A percentile compares a stretch with the other conserved stretches of the same genome.
Evolutionary conservation across 2,329 filamentous ascomycete genomes (phyloP).

Genomic region (Celoporthe dispersa): DNA sequence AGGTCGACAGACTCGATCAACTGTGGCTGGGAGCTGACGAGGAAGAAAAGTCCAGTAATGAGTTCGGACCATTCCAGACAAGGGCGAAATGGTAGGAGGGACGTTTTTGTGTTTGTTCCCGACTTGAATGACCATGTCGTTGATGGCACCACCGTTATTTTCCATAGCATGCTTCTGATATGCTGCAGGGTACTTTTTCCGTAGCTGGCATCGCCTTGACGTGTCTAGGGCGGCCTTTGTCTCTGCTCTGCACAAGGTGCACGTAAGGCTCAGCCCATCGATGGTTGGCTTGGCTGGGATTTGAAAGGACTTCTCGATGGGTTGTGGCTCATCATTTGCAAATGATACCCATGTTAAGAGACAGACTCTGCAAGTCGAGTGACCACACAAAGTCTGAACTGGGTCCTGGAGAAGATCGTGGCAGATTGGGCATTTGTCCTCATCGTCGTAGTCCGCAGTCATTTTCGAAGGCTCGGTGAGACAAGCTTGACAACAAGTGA

Average conservation of each 20-base stretch:
- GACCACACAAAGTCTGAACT: constrained; percentile 1
- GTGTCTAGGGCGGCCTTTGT: not conserved
- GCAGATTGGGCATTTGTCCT: constrained; percentile 19
- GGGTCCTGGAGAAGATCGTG: constrained; percentile 5
- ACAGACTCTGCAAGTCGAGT: constrained; percentile 13
- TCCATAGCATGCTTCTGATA: not conserved
- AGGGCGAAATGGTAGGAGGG: constrained; percentile 15
- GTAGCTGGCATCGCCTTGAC: not conserved
- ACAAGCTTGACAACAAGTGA: not conserved
- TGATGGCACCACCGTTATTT: not conserved
- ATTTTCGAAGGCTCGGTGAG: not conserved
- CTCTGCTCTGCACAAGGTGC: not conserved
- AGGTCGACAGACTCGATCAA: constrained; percentile 22
- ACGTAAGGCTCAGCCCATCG: not conserved
- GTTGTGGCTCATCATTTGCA: not conserved
- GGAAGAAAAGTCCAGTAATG: constrained; percentile 19
- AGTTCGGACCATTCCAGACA: constrained; percentile 5
- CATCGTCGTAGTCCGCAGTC: not conserved
- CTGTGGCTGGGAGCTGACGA: constrained; percentile 6
- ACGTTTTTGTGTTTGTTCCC: constrained; percentile 22
- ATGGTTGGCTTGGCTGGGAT: not conserved
- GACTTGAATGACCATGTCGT: constrained; percentile 17
- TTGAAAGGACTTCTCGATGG: not conserved
- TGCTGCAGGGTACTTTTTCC: not conserved
- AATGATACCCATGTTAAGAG: constrained; percentile 19